Base-by-base conservation (phyloP, 768 basidiomycete genomes). In the Tricholoma terreum region DNA sequence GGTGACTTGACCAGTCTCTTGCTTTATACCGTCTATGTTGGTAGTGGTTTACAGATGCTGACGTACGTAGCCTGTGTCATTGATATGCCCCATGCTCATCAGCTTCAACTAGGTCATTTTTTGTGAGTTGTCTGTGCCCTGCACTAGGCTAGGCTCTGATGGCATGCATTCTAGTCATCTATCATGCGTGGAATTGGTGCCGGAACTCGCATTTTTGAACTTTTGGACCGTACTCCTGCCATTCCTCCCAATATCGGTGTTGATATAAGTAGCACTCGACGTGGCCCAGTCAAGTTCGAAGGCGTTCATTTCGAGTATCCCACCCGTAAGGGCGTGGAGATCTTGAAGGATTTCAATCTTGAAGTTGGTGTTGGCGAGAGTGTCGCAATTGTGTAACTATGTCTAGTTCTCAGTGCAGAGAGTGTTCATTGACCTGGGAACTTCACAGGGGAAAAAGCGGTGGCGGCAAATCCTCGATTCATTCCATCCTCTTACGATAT, bases 171-270 rank as follows among this genome's bases (percentile, higher is more conserved):
- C 24, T 60, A 92, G 90, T 84, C 92, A 9, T 94, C 93, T 38
- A 87, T 98, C 55, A 98, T 98, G 96, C 92, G 93, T 53, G 96
- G 92, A 54, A 86, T 98, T 51, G 96, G 96, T 56, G 95, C 96
- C 1, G 92, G 93, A 15, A 82, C 84, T 0, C 89, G 96, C 19
- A 88, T 98, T n/a, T 98, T 98, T 70, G 93, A 95, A 61, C 83
- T 98, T 14, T 77, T 98, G 9, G 93, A 93, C 64, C 84, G 93
- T 45, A 72, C 76, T 30, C 90, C 94, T 14, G 82, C 81, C 31
- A 90, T 97, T 61, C 81, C 83, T 3, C 81, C 87, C 4, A 77
- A 78, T 33, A 71, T 73, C 14, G 95, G 95, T 2, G 69, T 82
- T 14, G 71, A 77, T 1, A 71, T 96, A 31, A 67, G 81, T 31